A percentile compares a stretch with the other conserved stretches of the same genome.
phyloP scores from a whole-genome alignment of 805 yeast genomes.

The Lipomyces japonicus region DNA sequence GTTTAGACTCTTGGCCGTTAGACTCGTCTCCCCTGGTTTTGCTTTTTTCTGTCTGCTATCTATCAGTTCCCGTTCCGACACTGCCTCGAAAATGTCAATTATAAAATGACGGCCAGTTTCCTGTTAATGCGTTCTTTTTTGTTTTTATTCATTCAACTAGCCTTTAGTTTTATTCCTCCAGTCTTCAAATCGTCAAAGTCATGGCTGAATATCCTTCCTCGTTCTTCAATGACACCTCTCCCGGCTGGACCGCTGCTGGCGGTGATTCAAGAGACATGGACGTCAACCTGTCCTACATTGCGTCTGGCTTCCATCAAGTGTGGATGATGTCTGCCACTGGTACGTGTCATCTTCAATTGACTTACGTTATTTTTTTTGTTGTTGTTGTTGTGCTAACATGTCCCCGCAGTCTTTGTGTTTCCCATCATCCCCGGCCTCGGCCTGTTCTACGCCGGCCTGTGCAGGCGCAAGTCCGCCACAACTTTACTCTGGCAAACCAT shows the following conservation, averaged over 20 bases:
- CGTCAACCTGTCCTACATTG: slow-evolving; percentile 55
- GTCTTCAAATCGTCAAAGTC: no score
- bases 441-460: slow-evolving; percentile 81
- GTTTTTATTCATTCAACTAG: no score
- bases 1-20: no score
- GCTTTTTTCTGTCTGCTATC: no score
- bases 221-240: slow-evolving; percentile 20
- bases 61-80: no score
- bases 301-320: slow-evolving; percentile 57
- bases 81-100: no score
- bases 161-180: no score
- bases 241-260: slow-evolving; percentile 42
- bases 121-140: no score
- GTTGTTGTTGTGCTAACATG: no score
- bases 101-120: no score
- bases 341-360: slow-evolving; percentile 2
- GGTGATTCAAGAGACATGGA: slow-evolving; percentile 66
- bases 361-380: no score
- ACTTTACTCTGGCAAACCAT: slow-evolving; percentile 92
- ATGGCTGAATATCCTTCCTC: slow-evolving; percentile 22
- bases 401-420: slow-evolving; percentile 75
- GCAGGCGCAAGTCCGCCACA: slow-evolving; percentile 90
- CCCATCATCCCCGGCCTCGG: slow-evolving; percentile 97
- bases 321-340: slow-evolving; percentile 60
- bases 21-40: no score